These are phyloP conservation scores for Prunus yedoensis DNA, from an alignment of 331 rosid genomes.

Conservation along the genomic window DNA sequence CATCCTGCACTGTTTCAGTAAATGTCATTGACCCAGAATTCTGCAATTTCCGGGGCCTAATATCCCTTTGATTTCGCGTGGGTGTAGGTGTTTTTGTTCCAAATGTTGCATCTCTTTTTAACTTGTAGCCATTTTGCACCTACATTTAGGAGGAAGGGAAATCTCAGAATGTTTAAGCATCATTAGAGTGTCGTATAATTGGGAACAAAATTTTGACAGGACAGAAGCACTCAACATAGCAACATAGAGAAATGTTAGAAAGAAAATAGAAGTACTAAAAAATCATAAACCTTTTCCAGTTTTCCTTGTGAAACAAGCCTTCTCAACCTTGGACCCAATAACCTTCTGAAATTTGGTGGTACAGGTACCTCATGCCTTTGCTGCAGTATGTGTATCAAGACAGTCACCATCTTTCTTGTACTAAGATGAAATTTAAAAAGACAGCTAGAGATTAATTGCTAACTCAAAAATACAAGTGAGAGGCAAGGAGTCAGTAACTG, in stretches of 20 bases:
- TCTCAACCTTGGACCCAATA: conserved; percentile 38
- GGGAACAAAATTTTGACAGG: background rate
- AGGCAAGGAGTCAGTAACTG: background rate
- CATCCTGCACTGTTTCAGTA: conserved; percentile 28
- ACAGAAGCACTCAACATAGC: background rate
- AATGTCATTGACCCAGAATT: conserved; percentile 5
- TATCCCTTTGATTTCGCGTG: conserved; percentile 30
- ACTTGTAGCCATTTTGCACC: conserved; percentile 43
- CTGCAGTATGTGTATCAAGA: conserved; percentile 37
- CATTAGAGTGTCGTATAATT: background rate
- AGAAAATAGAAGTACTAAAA: background rate
- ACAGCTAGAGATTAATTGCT: conserved; percentile 14
- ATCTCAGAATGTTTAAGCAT: background rate
- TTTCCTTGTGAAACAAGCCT: conserved; percentile 47
- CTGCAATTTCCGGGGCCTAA: conserved; percentile 20
- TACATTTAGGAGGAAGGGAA: conserved; percentile 16
- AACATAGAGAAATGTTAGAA: background rate
- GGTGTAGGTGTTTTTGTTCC: conserved; percentile 24
- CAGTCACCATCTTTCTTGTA: conserved; percentile 22
- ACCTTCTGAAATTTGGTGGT: conserved; percentile 43
- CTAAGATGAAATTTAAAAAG: conserved; percentile 9
- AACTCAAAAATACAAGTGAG: background rate
- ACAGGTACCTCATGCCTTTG: conserved; percentile 38
- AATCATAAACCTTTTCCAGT: conserved; percentile 42
- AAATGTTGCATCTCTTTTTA: conserved; percentile 13